Evolutionary conservation across 1,284 basidiomycete species (phyloP).

Genomic region (Apiotrichum mycotoxinovorans): DNA sequence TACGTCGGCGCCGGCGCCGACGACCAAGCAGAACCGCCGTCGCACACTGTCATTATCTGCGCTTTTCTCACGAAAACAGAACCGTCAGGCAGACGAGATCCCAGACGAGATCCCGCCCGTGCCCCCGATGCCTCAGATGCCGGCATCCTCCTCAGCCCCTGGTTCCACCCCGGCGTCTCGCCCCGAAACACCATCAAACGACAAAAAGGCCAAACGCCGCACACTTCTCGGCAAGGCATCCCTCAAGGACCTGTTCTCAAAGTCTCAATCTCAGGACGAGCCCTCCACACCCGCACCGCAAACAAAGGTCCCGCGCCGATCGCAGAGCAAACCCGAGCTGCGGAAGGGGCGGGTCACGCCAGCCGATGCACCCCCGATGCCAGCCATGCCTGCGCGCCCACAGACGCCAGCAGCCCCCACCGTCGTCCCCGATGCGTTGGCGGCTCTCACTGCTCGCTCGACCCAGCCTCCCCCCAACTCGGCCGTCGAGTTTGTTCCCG

Average conservation of each 20-base stretch:
- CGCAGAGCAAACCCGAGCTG: slow-evolving; percentile 19
- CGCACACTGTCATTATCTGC: slow-evolving; percentile 14
- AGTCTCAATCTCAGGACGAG: not conserved
- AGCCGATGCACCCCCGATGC: not conserved
- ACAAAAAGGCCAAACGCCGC: slow-evolving; percentile 10
- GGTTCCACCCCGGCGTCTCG: not conserved
- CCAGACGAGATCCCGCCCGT: not conserved
- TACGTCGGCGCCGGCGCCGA: not conserved
- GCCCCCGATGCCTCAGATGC: not conserved
- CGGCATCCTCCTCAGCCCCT: not conserved
- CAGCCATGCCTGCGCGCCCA: not conserved
- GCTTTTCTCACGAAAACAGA: slow-evolving; percentile 13
- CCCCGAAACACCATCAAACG: not conserved
- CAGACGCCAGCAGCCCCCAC: not conserved
- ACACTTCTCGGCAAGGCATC: slow-evolving; percentile 1
- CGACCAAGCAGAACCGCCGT: slow-evolving; percentile 11
- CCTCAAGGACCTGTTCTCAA: slow-evolving; percentile 17
- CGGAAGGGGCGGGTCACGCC: not conserved
- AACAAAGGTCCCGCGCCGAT: slow-evolving; percentile 13
- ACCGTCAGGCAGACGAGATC: slow-evolving; percentile 1
- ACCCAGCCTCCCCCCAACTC: not conserved
- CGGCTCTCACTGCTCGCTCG: slow-evolving; percentile 15
- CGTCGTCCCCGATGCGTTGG: slow-evolving; percentile 19
- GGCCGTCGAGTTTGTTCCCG: slow-evolving; percentile 18
- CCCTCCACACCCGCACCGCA: not conserved